phyloP scores from a whole-genome alignment of 2,329 filamentous ascomycete species.

The Neoarthrinium moseri region DNA sequence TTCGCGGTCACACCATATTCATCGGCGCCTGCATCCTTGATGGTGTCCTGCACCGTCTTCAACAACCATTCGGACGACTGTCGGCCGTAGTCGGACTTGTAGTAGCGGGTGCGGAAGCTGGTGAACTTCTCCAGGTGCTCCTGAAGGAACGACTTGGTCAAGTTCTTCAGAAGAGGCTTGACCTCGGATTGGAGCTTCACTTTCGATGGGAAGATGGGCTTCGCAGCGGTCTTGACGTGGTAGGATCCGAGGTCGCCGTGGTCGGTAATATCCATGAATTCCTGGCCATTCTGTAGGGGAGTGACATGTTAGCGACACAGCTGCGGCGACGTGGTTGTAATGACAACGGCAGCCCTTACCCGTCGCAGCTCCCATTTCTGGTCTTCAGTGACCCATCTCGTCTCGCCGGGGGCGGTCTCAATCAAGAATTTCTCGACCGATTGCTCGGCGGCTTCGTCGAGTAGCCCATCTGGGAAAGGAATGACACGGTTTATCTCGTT shows the following conservation, averaged over 20 bases:
- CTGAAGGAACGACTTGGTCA: conserved; percentile 75
- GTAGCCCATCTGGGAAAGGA: conserved; percentile 39
- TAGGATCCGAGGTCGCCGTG: conserved; percentile 61
- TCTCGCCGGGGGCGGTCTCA: conserved; percentile 81
- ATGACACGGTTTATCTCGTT: conserved; percentile 50
- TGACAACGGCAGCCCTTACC: conserved; percentile 48
- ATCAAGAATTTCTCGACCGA: conserved; percentile 65
- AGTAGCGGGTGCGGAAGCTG: conserved; percentile 79
- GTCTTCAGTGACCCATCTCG: conserved; percentile 85
- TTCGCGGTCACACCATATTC: conserved; percentile 65
- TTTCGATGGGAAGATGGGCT: conserved; percentile 66
- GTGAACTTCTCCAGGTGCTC: conserved; percentile 76
- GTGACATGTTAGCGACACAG: conserved; percentile 14
- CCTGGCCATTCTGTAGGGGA: conserved; percentile 66
- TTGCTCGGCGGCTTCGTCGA: conserved; percentile 25
- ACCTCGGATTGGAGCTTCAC: conserved; percentile 65
- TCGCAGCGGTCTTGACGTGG: conserved; percentile 31
- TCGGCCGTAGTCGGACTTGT: conserved; percentile 73
- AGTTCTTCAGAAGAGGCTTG: conserved; percentile 61
- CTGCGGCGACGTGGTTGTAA: background rate
- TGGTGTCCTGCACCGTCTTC: conserved; percentile 68
- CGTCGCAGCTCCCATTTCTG: conserved; percentile 90
- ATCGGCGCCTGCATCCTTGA: conserved; percentile 69
- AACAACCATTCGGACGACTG: conserved; percentile 89
- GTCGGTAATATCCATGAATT: conserved; percentile 94